Evolutionary conservation across 192 early-diverging fungal genomes (phyloP), one percentile per base, ranked within the genome.

Genomic region (Linnemannia hyalina): DNA sequence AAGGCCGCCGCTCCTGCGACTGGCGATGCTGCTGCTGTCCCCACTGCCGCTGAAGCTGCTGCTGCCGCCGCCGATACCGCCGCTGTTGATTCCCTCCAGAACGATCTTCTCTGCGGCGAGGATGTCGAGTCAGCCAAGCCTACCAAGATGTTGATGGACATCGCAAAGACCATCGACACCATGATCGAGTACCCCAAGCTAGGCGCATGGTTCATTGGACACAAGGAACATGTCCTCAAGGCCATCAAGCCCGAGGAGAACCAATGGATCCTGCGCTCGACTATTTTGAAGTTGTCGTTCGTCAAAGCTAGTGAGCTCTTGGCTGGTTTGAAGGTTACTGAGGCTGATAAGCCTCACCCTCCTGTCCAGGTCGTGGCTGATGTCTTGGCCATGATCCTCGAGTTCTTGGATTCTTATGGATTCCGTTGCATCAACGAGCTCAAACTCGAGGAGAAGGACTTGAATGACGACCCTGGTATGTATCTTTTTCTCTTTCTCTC

Each of bases 101-200:
- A 85, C 41, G 83, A 85, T 46, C 74, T 85, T 8, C 75, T 85
- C 36, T 85, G 83, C 52, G 83, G 83, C 23, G 83, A 85, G 41
- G 83, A 85, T n/a, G 83, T 85, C 10, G 83, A 85, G 60, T 85
- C 83, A 6, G 83, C 83, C 65, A 85, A 85, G 75, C 83, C 83
- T 0, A 85, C 83, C n/a, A 85, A 85, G 70, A 85, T 80, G 83
- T 26, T 85, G 63, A 85, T 85, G 83, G 83, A 85, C 0, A 85
- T 85, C 73, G 83, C 83, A 26, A 85, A 85, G 57, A 20, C 69
- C 0, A 76, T 85, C 7, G 83, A 85, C 60, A 73, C 47, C 6
- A 85, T 70, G 23, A 70, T 85, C 22, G 83, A 85, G 46, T 85
- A 85, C 44, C 83, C 78, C 13, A 70, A 22, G 0, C 32, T 85